Conservation (phyloP, 2,329 filamentous ascomycete species). For the Ceratocystis destructans region DNA sequence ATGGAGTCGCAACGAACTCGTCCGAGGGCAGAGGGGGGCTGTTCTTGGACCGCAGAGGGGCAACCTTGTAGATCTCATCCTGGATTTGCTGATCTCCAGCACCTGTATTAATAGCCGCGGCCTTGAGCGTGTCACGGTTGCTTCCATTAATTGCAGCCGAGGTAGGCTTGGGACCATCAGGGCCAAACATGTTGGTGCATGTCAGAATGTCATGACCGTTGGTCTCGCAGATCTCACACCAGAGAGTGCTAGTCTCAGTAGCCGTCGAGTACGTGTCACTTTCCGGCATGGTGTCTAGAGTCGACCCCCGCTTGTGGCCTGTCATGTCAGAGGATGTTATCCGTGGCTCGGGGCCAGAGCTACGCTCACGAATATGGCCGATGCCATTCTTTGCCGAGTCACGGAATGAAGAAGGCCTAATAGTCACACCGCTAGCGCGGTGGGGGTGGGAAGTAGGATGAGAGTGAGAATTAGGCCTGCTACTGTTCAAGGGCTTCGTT, state of each 20-base stretch:
- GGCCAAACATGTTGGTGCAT: constrained; percentile 77
- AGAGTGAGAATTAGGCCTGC: constrained; percentile 24
- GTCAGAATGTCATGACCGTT: constrained; percentile 85
- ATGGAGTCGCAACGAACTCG: background rate
- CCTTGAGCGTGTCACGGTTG: constrained; percentile 20
- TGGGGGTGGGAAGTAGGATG: constrained; percentile 26
- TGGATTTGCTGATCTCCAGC: constrained; percentile 27
- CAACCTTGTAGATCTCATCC: constrained; percentile 35
- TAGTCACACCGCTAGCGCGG: constrained; percentile 34
- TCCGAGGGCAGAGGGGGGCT: constrained; percentile 2
- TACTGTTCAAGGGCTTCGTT: constrained; percentile 18
- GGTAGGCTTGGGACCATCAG: constrained; percentile 28
- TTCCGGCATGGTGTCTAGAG: constrained; percentile 55
- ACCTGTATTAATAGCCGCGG: background rate
- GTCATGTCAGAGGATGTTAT: constrained; percentile 36
- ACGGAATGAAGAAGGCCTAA: constrained; percentile 44
- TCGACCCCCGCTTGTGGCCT: constrained; percentile 37
- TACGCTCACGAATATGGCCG: constrained; percentile 21
- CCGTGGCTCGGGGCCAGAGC: constrained; percentile 34
- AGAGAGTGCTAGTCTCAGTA: constrained; percentile 60
- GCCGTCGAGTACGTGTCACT: constrained; percentile 55
- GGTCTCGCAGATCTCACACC: constrained; percentile 94
- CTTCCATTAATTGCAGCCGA: constrained; percentile 10
- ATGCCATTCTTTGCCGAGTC: constrained; percentile 55
- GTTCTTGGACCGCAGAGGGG: constrained; percentile 39